Evolutionary conservation across 2,329 filamentous ascomycete genomes (phyloP).

Genomic region (Hymenoscyphus repandus): DNA sequence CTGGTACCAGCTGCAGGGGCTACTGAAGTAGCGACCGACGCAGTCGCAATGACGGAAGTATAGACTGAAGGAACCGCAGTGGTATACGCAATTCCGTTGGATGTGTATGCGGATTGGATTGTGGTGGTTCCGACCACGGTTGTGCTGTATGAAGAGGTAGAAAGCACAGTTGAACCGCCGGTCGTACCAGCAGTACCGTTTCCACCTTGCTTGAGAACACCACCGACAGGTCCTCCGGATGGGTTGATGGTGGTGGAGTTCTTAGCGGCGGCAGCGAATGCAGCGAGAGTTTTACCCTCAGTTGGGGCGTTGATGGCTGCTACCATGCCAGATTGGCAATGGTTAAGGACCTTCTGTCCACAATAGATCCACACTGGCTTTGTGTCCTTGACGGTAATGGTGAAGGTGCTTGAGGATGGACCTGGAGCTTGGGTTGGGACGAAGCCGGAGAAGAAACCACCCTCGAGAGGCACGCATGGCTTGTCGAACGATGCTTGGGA

Average conservation of each 20-base stretch:
- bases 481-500: conserved; percentile 36
- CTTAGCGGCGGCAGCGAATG: conserved; percentile 29
- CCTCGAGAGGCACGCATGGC: conserved; percentile 35
- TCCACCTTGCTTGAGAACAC: conserved; percentile 26
- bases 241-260: conserved; percentile 32
- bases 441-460: conserved; percentile 37
- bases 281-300: conserved; percentile 35
- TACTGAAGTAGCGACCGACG: background rate
- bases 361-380: conserved; percentile 42
- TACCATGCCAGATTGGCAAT: conserved; percentile 46
- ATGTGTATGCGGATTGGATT: background rate
- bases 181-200: background rate
- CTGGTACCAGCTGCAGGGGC: conserved; percentile 3
- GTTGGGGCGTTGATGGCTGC: conserved; percentile 41
- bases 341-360: conserved; percentile 27
- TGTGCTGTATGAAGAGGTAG: conserved; percentile 1
- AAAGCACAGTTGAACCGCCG: background rate
- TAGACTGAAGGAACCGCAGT: conserved; percentile 14
- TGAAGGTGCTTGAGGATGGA: conserved; percentile 34
- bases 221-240: conserved; percentile 31
- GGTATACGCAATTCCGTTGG: background rate
- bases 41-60: background rate
- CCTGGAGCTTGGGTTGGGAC: conserved; percentile 30
- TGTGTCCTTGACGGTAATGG: conserved; percentile 35
- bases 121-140: background rate